Base-by-base conservation (phyloP, 257 asterid species). In the Haberlea rhodopensis region DNA sequence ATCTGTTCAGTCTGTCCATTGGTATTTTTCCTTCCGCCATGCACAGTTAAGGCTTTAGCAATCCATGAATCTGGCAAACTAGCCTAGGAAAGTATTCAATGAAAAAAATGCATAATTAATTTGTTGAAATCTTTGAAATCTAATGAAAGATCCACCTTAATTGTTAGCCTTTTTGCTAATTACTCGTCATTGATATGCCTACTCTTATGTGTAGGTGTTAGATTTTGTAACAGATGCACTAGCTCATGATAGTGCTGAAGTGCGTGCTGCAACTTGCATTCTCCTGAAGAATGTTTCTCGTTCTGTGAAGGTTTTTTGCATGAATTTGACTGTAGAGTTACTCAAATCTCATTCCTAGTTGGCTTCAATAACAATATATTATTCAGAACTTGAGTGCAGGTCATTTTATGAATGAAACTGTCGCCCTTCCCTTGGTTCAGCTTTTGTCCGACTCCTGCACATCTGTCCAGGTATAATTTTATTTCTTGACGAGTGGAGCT, bases 381-480 rank as follows among this genome's bases (percentile, higher is more conserved):
- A 22, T 72, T 69, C 91, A 92, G 96, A 87, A 69, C 82, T 77
- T 85, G 73, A 87, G 96, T 82, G 95, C 92, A 82, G 95, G 95
- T 71, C 71, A 71, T 32, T 92, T 89, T 73, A 80, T 85, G 86
- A 79, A 77, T 16, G 89, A 85, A 65, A 40, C 74, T 25, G 69
- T 87, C 45, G 70, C 81, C 53, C 62, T 52, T 78, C 88, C 90
- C 60, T 71, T 92, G 86, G 86, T 89, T 66, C 87, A 79, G 75
- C 95, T 85, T 79, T 77, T 92, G 73, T 75, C 68, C 55, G 92
- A 88, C 71, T 75, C 83, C 60, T 68, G 74, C 71, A 66, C 77
- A 51, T 71, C 80, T 73, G 95, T 84, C 75, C 89, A 87, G 96
- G 98, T 89, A 82, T 57, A 29, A 53, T 57, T 60, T n/a, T 51